phyloP scores from a whole-genome alignment of 148 eudicot species.

The Hydrangea macrophylla region DNA sequence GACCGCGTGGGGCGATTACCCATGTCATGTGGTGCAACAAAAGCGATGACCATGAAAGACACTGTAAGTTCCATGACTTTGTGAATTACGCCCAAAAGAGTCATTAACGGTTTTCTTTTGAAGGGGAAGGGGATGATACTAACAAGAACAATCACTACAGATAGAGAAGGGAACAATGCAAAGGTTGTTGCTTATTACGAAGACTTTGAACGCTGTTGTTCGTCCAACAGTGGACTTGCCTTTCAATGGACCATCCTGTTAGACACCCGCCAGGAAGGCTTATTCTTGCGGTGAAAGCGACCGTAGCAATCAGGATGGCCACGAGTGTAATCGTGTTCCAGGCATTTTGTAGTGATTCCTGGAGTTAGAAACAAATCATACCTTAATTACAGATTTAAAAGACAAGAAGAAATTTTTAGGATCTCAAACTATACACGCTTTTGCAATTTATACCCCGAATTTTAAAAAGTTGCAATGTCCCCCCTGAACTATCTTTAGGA shows the following conservation, averaged over 20 bases:
- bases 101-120: constrained; percentile 14
- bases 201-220: constrained; percentile 15
- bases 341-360: constrained; percentile 17
- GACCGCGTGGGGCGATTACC: neutral
- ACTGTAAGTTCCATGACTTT: constrained; percentile 11
- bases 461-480: no score
- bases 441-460: no score
- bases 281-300: constrained; percentile 11
- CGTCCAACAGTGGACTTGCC: constrained; percentile 1
- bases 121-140: constrained; percentile 18
- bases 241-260: constrained; percentile 14
- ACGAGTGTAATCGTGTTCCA: constrained; percentile 17
- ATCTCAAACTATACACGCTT: no score
- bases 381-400: no score
- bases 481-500: no score
- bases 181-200: constrained; percentile 10
- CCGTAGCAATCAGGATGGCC: constrained; percentile 19
- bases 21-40: constrained; percentile 6
- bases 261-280: constrained; percentile 17
- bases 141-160: constrained; percentile 13
- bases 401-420: no score
- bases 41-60: constrained; percentile 12
- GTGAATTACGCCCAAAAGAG: constrained; percentile 3
- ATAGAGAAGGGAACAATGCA: constrained; percentile 9
- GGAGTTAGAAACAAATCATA: no score